These are phyloP conservation scores for Lippia alba DNA, from an alignment of 305 asterid genomes.

Conservation along the genomic window DNA sequence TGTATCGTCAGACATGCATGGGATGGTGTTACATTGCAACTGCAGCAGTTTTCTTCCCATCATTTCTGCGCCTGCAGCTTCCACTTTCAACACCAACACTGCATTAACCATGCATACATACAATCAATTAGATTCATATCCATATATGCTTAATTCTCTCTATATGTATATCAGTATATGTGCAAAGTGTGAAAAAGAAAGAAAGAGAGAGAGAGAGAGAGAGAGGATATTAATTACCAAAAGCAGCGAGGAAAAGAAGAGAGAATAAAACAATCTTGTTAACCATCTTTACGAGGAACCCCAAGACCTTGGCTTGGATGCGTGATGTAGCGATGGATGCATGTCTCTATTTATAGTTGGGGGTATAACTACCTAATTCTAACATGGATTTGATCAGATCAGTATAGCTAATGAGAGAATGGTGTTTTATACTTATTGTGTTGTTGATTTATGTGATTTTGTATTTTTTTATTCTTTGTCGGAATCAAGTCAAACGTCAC, in stretches of 20 bases:
- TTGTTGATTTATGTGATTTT: no score
- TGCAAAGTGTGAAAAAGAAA: neutral
- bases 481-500: no score
- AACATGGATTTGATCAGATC: no score
- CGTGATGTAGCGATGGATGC: no score
- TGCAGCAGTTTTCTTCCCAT: neutral
- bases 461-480: no score
- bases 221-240: neutral
- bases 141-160: neutral
- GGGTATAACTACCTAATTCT: no score
- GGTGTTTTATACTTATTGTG: no score
- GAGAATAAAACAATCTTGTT: neutral
- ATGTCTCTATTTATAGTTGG: no score
- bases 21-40: neutral
- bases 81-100: neutral
- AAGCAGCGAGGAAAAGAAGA: conserved; percentile 3
- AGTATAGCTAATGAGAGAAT: no score
- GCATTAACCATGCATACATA: neutral
- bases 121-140: neutral
- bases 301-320: no score
- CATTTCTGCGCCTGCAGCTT: neutral
- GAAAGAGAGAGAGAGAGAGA: neutral
- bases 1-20: no score
- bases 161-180: neutral
- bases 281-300: neutral